These are phyloP conservation scores for Penicillium mononematosum DNA, from an alignment of 495 filamentous ascomycete genomes.

Conservation along the genomic window DNA sequence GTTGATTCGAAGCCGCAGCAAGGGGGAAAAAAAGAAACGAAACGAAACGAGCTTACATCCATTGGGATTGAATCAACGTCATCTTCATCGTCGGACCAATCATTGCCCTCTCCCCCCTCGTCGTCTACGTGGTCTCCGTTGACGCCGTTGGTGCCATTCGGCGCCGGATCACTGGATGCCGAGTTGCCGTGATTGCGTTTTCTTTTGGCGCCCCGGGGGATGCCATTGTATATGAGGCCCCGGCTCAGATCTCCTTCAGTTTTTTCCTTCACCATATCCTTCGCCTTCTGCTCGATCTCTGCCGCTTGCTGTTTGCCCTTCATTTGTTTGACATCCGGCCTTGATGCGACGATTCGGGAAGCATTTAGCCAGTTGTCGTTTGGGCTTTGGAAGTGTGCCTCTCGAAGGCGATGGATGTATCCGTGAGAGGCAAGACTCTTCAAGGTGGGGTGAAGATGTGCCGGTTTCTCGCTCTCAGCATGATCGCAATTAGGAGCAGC, in stretches of 20 bases:
- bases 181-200: slow-evolving; percentile 22
- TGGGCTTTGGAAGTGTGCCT: slow-evolving; percentile 51
- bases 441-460: slow-evolving; percentile 45
- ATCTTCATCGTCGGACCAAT: slow-evolving; percentile 43
- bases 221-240: slow-evolving; percentile 36
- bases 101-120: slow-evolving; percentile 35
- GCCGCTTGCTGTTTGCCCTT: slow-evolving; percentile 60
- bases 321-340: slow-evolving; percentile 42
- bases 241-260: slow-evolving; percentile 35
- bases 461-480: slow-evolving; percentile 17
- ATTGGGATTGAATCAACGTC: slow-evolving; percentile 39
- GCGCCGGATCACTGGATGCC: slow-evolving; percentile 19
- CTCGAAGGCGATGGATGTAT: slow-evolving; percentile 48
- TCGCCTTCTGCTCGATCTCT: slow-evolving; percentile 44
- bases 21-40: neutral
- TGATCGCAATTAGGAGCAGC: slow-evolving; percentile 29
- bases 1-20: neutral
- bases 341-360: slow-evolving; percentile 37
- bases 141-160: slow-evolving; percentile 27
- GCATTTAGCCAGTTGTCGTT: slow-evolving; percentile 52
- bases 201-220: slow-evolving; percentile 41
- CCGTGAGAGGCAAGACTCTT: slow-evolving; percentile 48
- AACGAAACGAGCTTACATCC: slow-evolving; percentile 36
- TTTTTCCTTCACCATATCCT: slow-evolving; percentile 32
- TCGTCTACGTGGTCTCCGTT: slow-evolving; percentile 29